phyloP scores from a whole-genome alignment of 345 rosid genomes.

The Geranium brycei region DNA sequence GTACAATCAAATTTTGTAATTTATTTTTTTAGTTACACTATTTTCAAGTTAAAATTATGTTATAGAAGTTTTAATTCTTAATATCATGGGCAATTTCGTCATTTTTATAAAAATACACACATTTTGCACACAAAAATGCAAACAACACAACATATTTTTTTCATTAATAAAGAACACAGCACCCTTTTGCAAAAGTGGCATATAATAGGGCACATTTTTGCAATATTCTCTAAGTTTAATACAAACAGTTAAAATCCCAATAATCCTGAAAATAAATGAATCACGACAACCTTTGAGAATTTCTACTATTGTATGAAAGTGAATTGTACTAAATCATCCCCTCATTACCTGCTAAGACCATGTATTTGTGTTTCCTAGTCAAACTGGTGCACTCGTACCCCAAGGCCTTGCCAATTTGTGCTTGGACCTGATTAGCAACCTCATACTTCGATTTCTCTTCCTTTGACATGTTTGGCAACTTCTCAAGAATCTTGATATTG shows the following conservation, averaged over 20 bases:
- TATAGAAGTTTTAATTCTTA: too few relatives aligned
- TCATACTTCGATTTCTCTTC: conserved; percentile 16
- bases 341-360: conserved; percentile 19
- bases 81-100: too few relatives aligned
- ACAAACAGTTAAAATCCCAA: neutral
- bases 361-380: conserved; percentile 22
- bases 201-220: too few relatives aligned
- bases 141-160: too few relatives aligned
- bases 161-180: too few relatives aligned
- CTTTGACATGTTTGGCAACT: conserved; percentile 4
- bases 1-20: too few relatives aligned
- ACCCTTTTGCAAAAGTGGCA: too few relatives aligned
- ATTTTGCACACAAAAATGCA: too few relatives aligned
- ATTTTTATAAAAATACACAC: too few relatives aligned
- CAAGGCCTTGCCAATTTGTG: conserved; percentile 8
- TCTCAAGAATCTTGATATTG: conserved; percentile 8
- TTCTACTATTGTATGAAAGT: neutral
- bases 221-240: too few relatives aligned
- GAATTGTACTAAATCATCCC: conserved; percentile 10
- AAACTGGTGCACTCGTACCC: conserved; percentile 19
- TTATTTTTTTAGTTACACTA: too few relatives aligned
- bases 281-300: neutral
- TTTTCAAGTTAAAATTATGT: too few relatives aligned
- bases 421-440: conserved; percentile 18
- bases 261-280: neutral